Evolutionary conservation across 2,329 filamentous ascomycete genomes (phyloP).

Genomic region (Phoma sp.): DNA sequence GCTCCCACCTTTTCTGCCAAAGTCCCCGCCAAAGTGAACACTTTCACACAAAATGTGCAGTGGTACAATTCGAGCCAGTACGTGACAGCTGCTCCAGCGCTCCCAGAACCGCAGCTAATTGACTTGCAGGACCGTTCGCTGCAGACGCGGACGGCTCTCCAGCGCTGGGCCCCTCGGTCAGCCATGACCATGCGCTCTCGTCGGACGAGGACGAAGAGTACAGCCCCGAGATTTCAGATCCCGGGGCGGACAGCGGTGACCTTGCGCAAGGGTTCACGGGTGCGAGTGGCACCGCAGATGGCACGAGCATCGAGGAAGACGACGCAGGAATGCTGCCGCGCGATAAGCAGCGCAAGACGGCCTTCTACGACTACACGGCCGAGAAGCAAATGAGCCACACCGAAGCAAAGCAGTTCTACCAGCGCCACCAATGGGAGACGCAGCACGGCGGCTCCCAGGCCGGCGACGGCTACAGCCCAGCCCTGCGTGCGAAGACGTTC

Average conservation of each 20-base stretch:
- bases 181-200: conserved; percentile 44
- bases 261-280: conserved; percentile 26
- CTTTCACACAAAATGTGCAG: conserved; percentile 22
- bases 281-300: conserved; percentile 30
- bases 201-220: conserved; percentile 49
- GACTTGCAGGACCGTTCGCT: conserved; percentile 33
- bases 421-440: conserved; percentile 77
- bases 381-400: conserved; percentile 95
- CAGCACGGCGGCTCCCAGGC: conserved; percentile 52
- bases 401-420: conserved; percentile 95
- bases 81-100: conserved; percentile 1
- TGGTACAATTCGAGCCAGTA: conserved; percentile 40
- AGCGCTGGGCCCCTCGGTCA: conserved; percentile 38
- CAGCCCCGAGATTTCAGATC: conserved; percentile 40
- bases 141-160: conserved; percentile 48
- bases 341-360: conserved; percentile 71
- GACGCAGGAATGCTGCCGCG: conserved; percentile 52
- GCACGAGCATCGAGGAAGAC: conserved; percentile 34
- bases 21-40: conserved; percentile 22
- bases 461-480: conserved; percentile 50
- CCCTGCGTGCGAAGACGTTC: conserved; percentile 55
- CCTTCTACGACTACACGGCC: conserved; percentile 90
- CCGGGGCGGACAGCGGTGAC: conserved; percentile 25
- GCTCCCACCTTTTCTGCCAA: conserved; percentile 13
- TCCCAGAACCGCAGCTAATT: conserved; percentile 4